Base-by-base conservation (phyloP, 352 stramenopile genomes). In the Achlya hypogyna region DNA sequence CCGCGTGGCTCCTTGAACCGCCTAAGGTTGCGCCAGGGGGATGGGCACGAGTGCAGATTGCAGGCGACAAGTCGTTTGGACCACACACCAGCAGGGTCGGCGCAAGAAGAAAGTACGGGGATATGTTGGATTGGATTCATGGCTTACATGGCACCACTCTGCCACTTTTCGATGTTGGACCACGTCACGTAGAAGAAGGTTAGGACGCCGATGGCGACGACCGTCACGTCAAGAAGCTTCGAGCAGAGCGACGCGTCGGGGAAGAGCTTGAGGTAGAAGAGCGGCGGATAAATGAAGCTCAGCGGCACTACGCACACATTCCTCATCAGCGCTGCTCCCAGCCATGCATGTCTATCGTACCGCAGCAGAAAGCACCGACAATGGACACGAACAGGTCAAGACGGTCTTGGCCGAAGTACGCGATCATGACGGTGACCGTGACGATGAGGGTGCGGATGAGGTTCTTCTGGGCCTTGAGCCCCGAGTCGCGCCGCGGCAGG, bases 131-230 rank as follows among this genome's bases (percentile, higher is more conserved):
- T n/a, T n/a, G n/a, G n/a, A n/a, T n/a, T n/a, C n/a, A n/a, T n/a
- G n/a, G n/a, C 16, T 56, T 56, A 56, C 10, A 56, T 10, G 16
- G 49, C 49, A 20, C 8, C 49, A 10, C 12, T 27, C 31, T 66
- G 12, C 84, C 84, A 93, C 49, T 84, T 80, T 51, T 78, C 40
- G 25, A 91, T 69, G 68, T 91, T 91, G 27, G 81, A 87, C 72
- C 82, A 90, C 64, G 84, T 91, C 51, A 91, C 80, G 45, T 86
- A 88, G 20, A 80, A 25, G 75, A 88, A 87, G 4, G 80, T 88
- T 62, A 84, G 79, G 28, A 73, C 28, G 18, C 80, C 80, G 28
- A 88, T 31, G 32, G 62, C 49, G 38, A 88, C 78, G 49, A 87
- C 76, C 10, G 63, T 32, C 23, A 69, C 71, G 72, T 88, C 84